A percentile compares a stretch with the other conserved stretches of the same genome.
phyloP scores from a whole-genome alignment of 2,329 filamentous ascomycete species.

The Trichophyton simii region DNA sequence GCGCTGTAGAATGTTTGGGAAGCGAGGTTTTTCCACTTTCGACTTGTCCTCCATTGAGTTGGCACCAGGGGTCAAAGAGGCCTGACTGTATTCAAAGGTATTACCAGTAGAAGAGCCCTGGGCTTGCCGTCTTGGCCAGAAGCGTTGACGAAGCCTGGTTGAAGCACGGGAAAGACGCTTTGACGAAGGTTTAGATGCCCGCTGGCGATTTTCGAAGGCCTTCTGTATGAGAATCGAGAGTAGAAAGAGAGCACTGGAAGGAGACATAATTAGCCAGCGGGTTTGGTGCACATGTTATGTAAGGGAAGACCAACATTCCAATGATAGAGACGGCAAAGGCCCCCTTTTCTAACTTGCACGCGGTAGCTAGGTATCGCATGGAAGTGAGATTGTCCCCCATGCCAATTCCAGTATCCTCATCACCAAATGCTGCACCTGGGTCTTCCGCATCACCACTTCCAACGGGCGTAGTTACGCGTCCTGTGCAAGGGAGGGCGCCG shows the following conservation, averaged over 20 bases:
- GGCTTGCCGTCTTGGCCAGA: neutral
- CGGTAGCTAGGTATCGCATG: constrained; percentile 37
- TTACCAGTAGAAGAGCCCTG: neutral
- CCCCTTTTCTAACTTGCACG: constrained; percentile 66
- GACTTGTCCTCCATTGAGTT: constrained; percentile 8
- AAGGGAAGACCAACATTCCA: constrained; percentile 47
- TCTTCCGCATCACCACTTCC: constrained; percentile 48
- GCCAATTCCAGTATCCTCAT: constrained; percentile 33
- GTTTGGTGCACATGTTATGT: neutral
- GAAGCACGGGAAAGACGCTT: neutral
- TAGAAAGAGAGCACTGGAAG: constrained; percentile 6
- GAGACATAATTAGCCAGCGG: neutral
- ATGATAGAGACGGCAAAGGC: constrained; percentile 67
- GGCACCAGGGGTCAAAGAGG: neutral
- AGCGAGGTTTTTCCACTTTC: constrained; percentile 9
- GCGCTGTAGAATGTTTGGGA: constrained; percentile 6
- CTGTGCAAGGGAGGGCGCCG: constrained; percentile 55
- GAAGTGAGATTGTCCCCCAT: constrained; percentile 15
- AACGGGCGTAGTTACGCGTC: constrained; percentile 53
- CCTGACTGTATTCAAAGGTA: constrained; percentile 1
- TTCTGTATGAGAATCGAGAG: constrained; percentile 8
- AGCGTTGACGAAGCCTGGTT: neutral
- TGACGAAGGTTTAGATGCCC: constrained; percentile 2
- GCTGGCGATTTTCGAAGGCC: neutral
- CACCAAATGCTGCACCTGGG: constrained; percentile 38